A percentile compares a stretch with the other conserved stretches of the same genome.
Conservation (phyloP, 352 stramenopile species). For the Bremia lactucae region DNA sequence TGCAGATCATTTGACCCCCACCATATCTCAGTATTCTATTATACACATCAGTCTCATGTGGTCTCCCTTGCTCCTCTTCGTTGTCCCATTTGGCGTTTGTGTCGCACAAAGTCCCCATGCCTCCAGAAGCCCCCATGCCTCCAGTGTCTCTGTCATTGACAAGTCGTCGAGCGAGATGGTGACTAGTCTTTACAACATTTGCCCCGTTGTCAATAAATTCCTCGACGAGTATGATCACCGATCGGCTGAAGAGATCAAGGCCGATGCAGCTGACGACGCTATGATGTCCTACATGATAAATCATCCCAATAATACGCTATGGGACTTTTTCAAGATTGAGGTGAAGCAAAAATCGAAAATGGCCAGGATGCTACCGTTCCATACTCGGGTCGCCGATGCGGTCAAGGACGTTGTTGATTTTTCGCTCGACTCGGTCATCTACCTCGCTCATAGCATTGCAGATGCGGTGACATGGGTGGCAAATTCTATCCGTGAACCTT, state of each 20-base stretch:
- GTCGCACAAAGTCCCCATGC: not conserved
- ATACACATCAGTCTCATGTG: slow-evolving; percentile 12
- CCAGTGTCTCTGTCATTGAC: too few species aligned
- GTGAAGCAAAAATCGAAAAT: slow-evolving; percentile 8
- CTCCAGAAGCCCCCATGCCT: too few species aligned
- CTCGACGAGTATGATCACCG: slow-evolving; percentile 10
- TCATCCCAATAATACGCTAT: slow-evolving; percentile 19
- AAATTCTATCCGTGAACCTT: slow-evolving; percentile 11
- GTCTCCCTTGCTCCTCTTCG: slow-evolving; percentile 8
- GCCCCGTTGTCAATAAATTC: slow-evolving; percentile 13
- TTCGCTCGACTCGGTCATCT: slow-evolving; percentile 7
- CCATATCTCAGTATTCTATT: too few species aligned
- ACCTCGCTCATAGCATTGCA: slow-evolving; percentile 10
- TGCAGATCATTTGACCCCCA: too few species aligned
- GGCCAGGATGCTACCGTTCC: slow-evolving; percentile 5
- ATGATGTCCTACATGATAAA: slow-evolving; percentile 17
- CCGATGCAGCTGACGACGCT: slow-evolving; percentile 12
- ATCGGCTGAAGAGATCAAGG: slow-evolving; percentile 13
- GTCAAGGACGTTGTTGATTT: slow-evolving; percentile 10
- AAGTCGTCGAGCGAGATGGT: not conserved
- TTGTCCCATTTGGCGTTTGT: too few species aligned
- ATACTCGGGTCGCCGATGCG: slow-evolving; percentile 2
- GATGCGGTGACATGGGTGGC: slow-evolving; percentile 14
- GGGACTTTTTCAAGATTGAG: slow-evolving; percentile 22
- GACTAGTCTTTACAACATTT: slow-evolving; percentile 20